phyloP scores from a whole-genome alignment of 202 grass and related monocot species.

The Musa balbisiana region DNA sequence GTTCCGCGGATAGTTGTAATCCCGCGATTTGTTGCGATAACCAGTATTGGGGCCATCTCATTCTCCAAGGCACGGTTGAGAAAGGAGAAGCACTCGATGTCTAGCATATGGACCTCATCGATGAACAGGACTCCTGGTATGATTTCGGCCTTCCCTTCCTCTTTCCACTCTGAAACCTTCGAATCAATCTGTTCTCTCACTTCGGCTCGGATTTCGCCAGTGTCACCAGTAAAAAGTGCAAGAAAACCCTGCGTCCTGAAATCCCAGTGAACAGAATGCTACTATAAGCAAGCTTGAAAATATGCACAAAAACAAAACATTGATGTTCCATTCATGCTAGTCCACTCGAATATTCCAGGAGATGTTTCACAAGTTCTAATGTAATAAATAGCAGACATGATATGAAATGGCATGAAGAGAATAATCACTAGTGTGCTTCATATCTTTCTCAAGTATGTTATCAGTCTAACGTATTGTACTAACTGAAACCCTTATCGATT shows the following conservation, averaged over 20 bases:
- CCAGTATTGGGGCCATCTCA: conserved; percentile 82
- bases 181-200: conserved; percentile 82
- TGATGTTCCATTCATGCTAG: not conserved
- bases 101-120: conserved; percentile 93
- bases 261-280: conserved; percentile 5
- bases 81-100: conserved; percentile 91
- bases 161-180: conserved; percentile 90
- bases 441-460: too few species aligned
- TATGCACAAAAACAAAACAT: not conserved
- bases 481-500: too few species aligned
- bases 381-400: not conserved
- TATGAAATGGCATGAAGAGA: not conserved
- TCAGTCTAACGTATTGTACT: too few species aligned
- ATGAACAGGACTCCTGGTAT: conserved; percentile 88
- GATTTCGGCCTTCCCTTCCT: conserved; percentile 94
- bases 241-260: conserved; percentile 95
- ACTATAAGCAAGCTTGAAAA: not conserved
- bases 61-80: conserved; percentile 80
- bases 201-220: conserved; percentile 88
- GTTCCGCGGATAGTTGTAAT: conserved; percentile 81
- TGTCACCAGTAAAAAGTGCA: conserved; percentile 90
- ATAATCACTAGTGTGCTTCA: not conserved
- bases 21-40: conserved; percentile 80
- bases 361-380: not conserved
- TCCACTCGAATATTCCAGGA: not conserved